These are phyloP conservation scores for Picochlorum sp. DNA, from an alignment of 139 green algal species.

Conservation along the genomic window DNA sequence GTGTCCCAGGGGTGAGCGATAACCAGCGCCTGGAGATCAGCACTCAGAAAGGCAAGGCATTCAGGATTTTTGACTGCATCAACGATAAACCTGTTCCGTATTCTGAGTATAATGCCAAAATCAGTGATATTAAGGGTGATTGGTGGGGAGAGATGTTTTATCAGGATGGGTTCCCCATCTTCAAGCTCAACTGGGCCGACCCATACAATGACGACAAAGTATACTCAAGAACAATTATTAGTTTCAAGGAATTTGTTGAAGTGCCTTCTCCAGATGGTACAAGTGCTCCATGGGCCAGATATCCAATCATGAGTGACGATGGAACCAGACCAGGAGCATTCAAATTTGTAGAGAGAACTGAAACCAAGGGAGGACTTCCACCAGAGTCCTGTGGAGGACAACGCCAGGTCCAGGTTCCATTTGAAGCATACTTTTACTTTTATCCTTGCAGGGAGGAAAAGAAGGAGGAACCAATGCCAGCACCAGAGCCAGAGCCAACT, in stretches of 20 bases:
- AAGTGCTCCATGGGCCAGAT: background rate
- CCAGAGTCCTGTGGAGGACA: background rate
- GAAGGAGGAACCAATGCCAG: background rate
- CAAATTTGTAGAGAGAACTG: background rate
- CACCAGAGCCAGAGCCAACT: no score
- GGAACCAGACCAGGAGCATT: background rate
- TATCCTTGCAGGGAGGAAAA: background rate
- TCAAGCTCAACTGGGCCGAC: background rate
- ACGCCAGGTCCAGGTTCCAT: background rate
- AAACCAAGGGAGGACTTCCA: background rate
- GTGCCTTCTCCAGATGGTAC: background rate
- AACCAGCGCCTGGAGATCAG: background rate
- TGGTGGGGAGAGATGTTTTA: constrained; percentile 4
- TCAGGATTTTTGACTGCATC: background rate
- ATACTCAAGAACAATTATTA: background rate
- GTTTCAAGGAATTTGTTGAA: constrained; percentile 6
- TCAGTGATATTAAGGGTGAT: background rate
- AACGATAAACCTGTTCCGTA: background rate
- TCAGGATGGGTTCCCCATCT: background rate
- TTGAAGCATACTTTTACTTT: constrained; percentile 1
- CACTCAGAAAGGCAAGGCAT: background rate
- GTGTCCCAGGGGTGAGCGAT: background rate
- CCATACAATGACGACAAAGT: background rate
- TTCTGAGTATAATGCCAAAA: background rate
- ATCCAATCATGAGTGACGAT: background rate